phyloP scores from a whole-genome alignment of 1,284 basidiomycete genomes.

The Xerocomus nothofagi region DNA sequence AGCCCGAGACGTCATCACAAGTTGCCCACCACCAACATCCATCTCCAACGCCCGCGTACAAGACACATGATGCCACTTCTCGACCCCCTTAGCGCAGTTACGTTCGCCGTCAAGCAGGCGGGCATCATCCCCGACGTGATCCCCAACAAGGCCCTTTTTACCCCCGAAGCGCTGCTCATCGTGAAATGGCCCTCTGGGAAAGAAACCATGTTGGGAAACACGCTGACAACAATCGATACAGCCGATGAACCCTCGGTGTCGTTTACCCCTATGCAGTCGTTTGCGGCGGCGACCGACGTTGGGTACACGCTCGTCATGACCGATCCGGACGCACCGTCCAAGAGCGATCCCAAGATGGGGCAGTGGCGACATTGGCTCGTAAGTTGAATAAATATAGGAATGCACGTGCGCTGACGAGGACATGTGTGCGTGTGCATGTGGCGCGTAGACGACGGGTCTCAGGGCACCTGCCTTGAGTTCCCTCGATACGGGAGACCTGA shows the following conservation, averaged over 20 bases:
- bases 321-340: conserved; percentile 68
- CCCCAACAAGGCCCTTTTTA: conserved; percentile 42
- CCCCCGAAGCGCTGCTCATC: conserved; percentile 53
- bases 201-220: conserved; percentile 51
- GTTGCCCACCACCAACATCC: neutral
- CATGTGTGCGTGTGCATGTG: neutral
- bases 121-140: conserved; percentile 60
- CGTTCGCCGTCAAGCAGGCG: conserved; percentile 40
- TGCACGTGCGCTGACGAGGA: neutral
- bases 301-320: conserved; percentile 65
- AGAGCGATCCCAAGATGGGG: conserved; percentile 52
- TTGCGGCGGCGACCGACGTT: conserved; percentile 39
- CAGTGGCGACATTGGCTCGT: conserved; percentile 71
- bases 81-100: conserved; percentile 45
- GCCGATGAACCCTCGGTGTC: conserved; percentile 52
- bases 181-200: conserved; percentile 50
- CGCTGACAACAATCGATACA: conserved; percentile 48
- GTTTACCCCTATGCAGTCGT: conserved; percentile 46
- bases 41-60: neutral
- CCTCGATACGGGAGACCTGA: conserved; percentile 36
- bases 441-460: conserved; percentile 53
- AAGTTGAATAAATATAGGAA: conserved; percentile 24
- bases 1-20: neutral
- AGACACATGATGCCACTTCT: conserved; percentile 23
- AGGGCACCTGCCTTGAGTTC: conserved; percentile 43